Conservation (phyloP, 2,329 filamentous ascomycete species). For the Sporothrix pseudoabietina region DNA sequence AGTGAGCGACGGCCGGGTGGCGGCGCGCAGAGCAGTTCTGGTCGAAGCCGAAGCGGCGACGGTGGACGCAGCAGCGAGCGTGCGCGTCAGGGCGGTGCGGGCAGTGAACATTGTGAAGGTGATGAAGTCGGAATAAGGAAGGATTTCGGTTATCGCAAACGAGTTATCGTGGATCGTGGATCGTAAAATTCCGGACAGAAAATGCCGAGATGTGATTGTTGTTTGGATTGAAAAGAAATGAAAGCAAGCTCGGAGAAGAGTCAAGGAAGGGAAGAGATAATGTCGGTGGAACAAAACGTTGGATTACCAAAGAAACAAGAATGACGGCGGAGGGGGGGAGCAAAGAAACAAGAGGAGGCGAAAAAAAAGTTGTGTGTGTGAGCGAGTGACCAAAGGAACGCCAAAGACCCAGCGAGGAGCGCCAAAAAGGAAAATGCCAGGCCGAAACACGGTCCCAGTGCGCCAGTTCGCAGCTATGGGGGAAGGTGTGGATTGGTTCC, state of each 20-base stretch:
- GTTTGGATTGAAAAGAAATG: neutral
- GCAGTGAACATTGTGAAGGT: constrained; percentile 33
- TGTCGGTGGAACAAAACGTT: neutral
- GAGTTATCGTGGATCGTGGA: neutral
- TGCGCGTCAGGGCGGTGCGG: constrained; percentile 30
- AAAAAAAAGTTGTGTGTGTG: constrained; percentile 24
- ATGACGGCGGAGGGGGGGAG: constrained; percentile 19
- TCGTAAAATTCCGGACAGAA: neutral
- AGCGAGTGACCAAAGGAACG: constrained; percentile 13
- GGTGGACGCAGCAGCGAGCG: constrained; percentile 31
- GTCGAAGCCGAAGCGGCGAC: constrained; percentile 27
- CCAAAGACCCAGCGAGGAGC: neutral
- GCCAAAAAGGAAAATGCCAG: constrained; percentile 12
- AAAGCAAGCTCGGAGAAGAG: neutral
- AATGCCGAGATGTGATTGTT: neutral
- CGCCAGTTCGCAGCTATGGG: constrained; percentile 8
- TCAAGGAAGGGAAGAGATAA: constrained; percentile 9
- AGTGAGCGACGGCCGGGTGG: constrained; percentile 27
- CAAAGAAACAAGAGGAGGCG: constrained; percentile 12
- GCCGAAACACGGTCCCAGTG: constrained; percentile 11
- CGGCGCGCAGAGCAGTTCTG: constrained; percentile 32
- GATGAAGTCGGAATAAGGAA: neutral
- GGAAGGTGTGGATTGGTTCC: neutral
- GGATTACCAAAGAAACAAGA: constrained; percentile 8
- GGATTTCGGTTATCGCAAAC: neutral